phyloP scores from a whole-genome alignment of 2,329 filamentous ascomycete species.

The Xylaria arbuscula region DNA sequence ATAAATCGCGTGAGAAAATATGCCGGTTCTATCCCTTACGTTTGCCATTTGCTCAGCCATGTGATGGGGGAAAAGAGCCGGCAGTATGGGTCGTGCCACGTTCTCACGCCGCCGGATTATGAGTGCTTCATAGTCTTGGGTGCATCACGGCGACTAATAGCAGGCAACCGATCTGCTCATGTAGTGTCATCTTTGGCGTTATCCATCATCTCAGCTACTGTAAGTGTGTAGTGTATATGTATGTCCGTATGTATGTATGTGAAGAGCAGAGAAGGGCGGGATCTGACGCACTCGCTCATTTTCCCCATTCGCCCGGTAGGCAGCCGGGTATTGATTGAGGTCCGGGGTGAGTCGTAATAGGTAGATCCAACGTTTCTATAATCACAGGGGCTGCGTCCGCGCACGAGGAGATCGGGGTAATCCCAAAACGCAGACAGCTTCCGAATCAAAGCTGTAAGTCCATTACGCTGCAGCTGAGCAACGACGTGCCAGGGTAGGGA shows the following conservation, averaged over 20 bases:
- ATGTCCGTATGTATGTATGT: background rate
- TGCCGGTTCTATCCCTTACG: constrained; percentile 23
- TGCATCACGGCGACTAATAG: constrained; percentile 20
- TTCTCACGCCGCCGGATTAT: constrained; percentile 19
- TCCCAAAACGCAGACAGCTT: constrained; percentile 23
- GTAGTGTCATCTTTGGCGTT: constrained; percentile 28
- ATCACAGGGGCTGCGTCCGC: background rate
- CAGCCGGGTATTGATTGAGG: constrained; percentile 15
- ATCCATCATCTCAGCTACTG: constrained; percentile 23
- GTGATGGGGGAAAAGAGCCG: constrained; percentile 15
- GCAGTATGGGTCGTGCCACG: constrained; percentile 34
- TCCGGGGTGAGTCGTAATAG: constrained; percentile 11
- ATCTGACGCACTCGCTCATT: constrained; percentile 27
- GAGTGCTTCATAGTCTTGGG: constrained; percentile 15
- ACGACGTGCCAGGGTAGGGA: background rate
- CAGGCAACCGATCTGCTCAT: constrained; percentile 14
- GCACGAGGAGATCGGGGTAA: constrained; percentile 15
- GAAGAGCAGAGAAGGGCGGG: constrained; percentile 4
- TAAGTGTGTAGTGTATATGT: no score
- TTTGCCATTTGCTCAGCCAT: constrained; percentile 24
- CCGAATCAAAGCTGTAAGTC: constrained; percentile 16
- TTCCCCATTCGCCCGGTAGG: constrained; percentile 27
- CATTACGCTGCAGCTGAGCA: constrained; percentile 12
- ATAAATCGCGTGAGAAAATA: constrained; percentile 9
- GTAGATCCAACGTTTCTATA: background rate